phyloP scores from a whole-genome alignment of 2,329 filamentous ascomycete species.

The Arthrobotrys entomopaga region DNA sequence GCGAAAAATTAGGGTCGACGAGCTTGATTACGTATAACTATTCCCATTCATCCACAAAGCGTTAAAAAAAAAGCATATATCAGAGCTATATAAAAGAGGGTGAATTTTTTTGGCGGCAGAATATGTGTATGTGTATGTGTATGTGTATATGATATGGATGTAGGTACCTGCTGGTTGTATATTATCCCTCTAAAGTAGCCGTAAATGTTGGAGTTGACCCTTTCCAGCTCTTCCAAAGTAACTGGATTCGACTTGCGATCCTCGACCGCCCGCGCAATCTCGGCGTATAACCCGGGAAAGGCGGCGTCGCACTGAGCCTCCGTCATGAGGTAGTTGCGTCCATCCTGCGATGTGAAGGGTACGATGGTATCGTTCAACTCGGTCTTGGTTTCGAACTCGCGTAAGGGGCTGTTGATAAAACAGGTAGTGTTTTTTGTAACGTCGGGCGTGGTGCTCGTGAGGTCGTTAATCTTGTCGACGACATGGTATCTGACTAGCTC shows the following conservation, averaged over 20 bases:
- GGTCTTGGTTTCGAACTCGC: neutral
- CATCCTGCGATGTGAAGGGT: constrained; percentile 37
- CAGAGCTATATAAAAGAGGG: too few species aligned
- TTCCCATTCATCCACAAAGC: neutral
- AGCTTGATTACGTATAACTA: constrained; percentile 29
- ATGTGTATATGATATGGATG: neutral
- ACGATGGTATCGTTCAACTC: constrained; percentile 12
- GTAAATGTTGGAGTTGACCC: constrained; percentile 9
- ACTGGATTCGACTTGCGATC: constrained; percentile 17
- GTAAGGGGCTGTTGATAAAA: neutral
- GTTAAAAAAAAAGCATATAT: too few species aligned
- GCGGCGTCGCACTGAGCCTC: constrained; percentile 63
- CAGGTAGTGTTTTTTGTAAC: constrained; percentile 2
- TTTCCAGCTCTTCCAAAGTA: constrained; percentile 54
- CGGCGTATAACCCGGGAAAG: constrained; percentile 66
- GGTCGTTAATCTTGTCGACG: constrained; percentile 22
- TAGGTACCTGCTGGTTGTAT: constrained; percentile 25
- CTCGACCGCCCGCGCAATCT: constrained; percentile 64
- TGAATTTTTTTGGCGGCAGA: neutral
- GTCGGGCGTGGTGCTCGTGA: constrained; percentile 14
- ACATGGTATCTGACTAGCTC: constrained; percentile 33
- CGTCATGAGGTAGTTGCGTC: constrained; percentile 60
- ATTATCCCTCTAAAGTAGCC: constrained; percentile 31
- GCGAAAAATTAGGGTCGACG: constrained; percentile 57
- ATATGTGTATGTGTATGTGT: neutral